Evolutionary conservation across 1,284 basidiomycete species (phyloP), one percentile per base, ranked within the genome.

Genomic region (Entoloma clypeatum): DNA sequence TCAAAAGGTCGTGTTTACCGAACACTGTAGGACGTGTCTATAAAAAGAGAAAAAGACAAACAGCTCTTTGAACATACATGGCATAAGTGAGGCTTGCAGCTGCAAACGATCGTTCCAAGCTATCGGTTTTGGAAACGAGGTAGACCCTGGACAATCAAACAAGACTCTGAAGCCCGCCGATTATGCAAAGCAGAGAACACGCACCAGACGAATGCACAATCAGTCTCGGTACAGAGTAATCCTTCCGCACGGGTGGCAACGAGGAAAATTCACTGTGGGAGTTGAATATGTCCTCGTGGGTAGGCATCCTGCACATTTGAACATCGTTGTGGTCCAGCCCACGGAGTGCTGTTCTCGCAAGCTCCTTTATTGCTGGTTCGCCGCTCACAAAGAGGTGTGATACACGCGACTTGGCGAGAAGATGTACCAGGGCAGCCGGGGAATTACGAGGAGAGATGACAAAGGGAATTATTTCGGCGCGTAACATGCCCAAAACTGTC

Each of bases 391-490:
- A 45, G 4, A 69, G 21, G 27, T 62, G 52, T 0, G 36, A 35
- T 14, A 52, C 51, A 2, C 45, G 48, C 4, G 58, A 62, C 36
- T 59, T 56, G 17, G 48, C 43, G 16, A 68, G 46, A 21, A 71
- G 55, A 47, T 71, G 56, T 2, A 56, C 60, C 3, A 69, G 47
- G 0, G 62, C 67, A 1, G 52, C 43, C 11, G 59, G 43, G 0
- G 63, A 65, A 44, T 71, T 70, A 22, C 68, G 58, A 3, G 64
- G 60, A 1, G 69, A 71, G 13, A 71, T 55, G 1, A 62, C 56
- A 48, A 71, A 70, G 3, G 51, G 45, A 1, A 44, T 43, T 45
- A 50, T 60, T 1, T 63, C 64, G 2, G 54, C 53, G 7, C 34
- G 42, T 16, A 55, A 39, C 10, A 64, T 53, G 13, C 62, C 63